These are phyloP conservation scores for Echinosophora koreensis DNA, from an alignment of 306 rosid species.

Conservation along the genomic window DNA sequence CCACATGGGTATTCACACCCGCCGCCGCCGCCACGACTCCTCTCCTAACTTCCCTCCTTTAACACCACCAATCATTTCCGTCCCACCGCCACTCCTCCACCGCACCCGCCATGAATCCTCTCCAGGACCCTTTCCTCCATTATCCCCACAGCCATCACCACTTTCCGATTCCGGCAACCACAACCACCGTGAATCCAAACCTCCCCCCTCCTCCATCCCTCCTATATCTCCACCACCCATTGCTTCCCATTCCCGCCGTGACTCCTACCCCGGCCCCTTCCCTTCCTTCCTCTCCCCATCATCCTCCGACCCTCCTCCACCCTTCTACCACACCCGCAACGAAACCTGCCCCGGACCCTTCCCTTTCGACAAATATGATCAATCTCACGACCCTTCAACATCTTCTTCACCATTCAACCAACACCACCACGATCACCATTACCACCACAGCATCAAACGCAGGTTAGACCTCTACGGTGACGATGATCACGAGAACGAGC, in stretches of 20 bases:
- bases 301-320: background rate
- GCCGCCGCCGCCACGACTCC: slow-evolving; percentile 39
- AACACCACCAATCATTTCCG: slow-evolving; percentile 11
- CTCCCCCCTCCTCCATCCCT: slow-evolving; percentile 18
- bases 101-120: slow-evolving; percentile 68
- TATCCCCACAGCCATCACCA: slow-evolving; percentile 31
- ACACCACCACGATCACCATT: background rate
- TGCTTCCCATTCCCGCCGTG: slow-evolving; percentile 32
- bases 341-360: slow-evolving; percentile 37
- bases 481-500: slow-evolving; percentile 58
- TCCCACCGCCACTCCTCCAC: slow-evolving; percentile 1
- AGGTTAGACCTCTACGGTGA: slow-evolving; percentile 18
- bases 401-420: background rate
- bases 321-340: slow-evolving; percentile 1
- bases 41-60: slow-evolving; percentile 36
- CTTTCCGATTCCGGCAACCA: background rate
- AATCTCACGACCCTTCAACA: background rate
- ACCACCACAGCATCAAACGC: background rate
- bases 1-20: slow-evolving; percentile 31
- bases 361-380: background rate
- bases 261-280: slow-evolving; percentile 51
- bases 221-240: background rate
- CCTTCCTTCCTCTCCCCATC: slow-evolving; percentile 31
- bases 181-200: slow-evolving; percentile 45
- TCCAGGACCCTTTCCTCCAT: background rate